Percentiles rank a stretch among this genome's conserved stretches.
phyloP scores from a whole-genome alignment of 2,329 filamentous ascomycete genomes.

The Corynespora cassiicola region DNA sequence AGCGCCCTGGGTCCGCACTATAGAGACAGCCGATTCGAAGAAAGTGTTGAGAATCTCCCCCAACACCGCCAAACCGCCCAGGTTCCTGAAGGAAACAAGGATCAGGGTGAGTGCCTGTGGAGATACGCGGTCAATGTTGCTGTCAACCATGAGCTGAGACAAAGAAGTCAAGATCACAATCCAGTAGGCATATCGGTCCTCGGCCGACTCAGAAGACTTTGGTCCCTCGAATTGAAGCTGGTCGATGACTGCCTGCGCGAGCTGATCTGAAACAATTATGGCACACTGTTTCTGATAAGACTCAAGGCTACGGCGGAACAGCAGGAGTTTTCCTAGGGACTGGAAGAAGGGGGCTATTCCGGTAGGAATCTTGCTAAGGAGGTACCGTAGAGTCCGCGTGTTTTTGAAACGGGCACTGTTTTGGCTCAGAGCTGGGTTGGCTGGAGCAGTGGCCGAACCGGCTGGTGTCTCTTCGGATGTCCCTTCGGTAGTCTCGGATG shows the following conservation, averaged over 20 bases:
- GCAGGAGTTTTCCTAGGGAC: constrained; percentile 79
- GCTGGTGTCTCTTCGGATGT: constrained; percentile 14
- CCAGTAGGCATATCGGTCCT: constrained; percentile 77
- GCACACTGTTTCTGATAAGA: constrained; percentile 67
- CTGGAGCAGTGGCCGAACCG: constrained; percentile 16
- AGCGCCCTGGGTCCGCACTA: constrained; percentile 51
- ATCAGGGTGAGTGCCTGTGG: constrained; percentile 69
- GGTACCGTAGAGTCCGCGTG: constrained; percentile 74
- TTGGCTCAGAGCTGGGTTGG: constrained; percentile 22
- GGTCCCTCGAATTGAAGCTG: constrained; percentile 65
- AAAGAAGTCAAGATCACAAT: constrained; percentile 81
- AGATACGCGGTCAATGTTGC: constrained; percentile 48
- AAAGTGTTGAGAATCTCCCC: constrained; percentile 76
- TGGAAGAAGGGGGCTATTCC: constrained; percentile 87
- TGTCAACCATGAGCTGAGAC: constrained; percentile 80
- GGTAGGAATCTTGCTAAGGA: constrained; percentile 79
- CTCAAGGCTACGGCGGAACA: constrained; percentile 77
- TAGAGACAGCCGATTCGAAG: constrained; percentile 61
- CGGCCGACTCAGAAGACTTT: constrained; percentile 57
- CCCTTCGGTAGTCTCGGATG: constrained; percentile 22
- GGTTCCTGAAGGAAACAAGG: constrained; percentile 84
- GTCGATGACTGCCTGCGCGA: constrained; percentile 73
- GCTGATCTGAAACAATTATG: constrained; percentile 67
- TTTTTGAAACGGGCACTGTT: constrained; percentile 69
- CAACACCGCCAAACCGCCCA: constrained; percentile 75